Evolutionary conservation across 2,329 filamentous ascomycete species (phyloP), one percentile per base, ranked within the genome.

Genomic region (Penicillium sp.): DNA sequence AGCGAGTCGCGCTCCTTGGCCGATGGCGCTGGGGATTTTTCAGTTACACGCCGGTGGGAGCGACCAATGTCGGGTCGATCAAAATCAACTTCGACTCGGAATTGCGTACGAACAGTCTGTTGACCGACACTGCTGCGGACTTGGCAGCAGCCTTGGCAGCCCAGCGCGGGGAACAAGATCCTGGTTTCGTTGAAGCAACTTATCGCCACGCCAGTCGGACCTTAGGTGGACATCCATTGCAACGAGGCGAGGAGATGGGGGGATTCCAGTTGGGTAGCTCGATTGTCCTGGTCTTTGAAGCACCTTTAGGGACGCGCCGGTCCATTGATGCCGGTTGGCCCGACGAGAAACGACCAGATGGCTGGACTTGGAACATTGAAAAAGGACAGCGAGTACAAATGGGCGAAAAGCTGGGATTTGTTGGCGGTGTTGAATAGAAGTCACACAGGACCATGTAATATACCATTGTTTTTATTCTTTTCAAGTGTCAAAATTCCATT

Each of bases 21-120:
- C 78, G 88, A 41, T 98, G 92, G 92, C 84, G 89, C 39, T 93
- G 87, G 77, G 92, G 92, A 12, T 96, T 98, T 76, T 98, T 98
- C 73, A 85, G 82, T 50, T 95, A 88, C 68, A 90, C 87, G 0
- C 89, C 93, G 10, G 92, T 98, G 22, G 92, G 92, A 46, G 92
- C 92, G 6, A 98, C 92, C 14, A 98, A 98, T 56, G 92, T 98
- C 30, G 92, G 92, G 39, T 93, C 85, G 42, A 96, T 98, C 68
- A 85, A 86, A 60, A 79, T 98, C 70, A 95, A 98, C 69, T 98
- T 98, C 63, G 93, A 98, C 67, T 75, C 82, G 42, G 92, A 98
- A 66, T 73, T 98, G 44, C 82, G 90, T 47, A 89, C 93, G 35
- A 98, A 98, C 68, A 88, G 81, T 51, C 72, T 98, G 35, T 82